These are phyloP conservation scores for Volvariella volvacea DNA, from an alignment of 1,284 basidiomycete species.

Conservation along the genomic window DNA sequence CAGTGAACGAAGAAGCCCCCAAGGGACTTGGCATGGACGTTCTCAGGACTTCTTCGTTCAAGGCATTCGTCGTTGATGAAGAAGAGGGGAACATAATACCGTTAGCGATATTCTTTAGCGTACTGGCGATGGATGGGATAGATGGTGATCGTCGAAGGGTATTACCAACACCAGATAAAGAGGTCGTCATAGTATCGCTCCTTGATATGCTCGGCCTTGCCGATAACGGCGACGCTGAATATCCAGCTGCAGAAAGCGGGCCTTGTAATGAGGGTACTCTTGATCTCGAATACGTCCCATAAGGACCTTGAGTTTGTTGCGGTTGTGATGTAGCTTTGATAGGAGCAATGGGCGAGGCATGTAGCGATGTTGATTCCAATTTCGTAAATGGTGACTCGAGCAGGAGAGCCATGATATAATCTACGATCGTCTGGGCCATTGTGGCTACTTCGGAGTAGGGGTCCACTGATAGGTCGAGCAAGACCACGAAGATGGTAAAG, in stretches of 20 bases:
- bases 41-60: conserved; percentile 39
- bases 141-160: conserved; percentile 78
- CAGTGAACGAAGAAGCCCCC: conserved; percentile 7
- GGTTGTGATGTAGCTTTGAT: not conserved
- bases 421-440: conserved; percentile 86
- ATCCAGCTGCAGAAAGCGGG: conserved; percentile 29
- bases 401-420: conserved; percentile 88
- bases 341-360: conserved; percentile 13
- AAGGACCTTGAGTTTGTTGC: conserved; percentile 2
- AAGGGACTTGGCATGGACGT: conserved; percentile 33
- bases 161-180: conserved; percentile 53
- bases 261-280: conserved; percentile 51
- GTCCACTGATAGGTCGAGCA: conserved; percentile 90
- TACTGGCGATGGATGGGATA: conserved; percentile 62
- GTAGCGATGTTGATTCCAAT: conserved; percentile 60
- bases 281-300: conserved; percentile 26
- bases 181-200: conserved; percentile 56
- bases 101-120: conserved; percentile 72
- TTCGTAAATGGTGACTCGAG: conserved; percentile 82
- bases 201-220: conserved; percentile 43
- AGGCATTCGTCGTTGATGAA: conserved; percentile 9
- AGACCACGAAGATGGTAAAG: conserved; percentile 86
- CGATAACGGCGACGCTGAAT: conserved; percentile 25
- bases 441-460: conserved; percentile 91
- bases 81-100: conserved; percentile 59